These are phyloP conservation scores for Spinacia oleracea DNA, from an alignment of 179 eudicot genomes.

Conservation along the genomic window DNA sequence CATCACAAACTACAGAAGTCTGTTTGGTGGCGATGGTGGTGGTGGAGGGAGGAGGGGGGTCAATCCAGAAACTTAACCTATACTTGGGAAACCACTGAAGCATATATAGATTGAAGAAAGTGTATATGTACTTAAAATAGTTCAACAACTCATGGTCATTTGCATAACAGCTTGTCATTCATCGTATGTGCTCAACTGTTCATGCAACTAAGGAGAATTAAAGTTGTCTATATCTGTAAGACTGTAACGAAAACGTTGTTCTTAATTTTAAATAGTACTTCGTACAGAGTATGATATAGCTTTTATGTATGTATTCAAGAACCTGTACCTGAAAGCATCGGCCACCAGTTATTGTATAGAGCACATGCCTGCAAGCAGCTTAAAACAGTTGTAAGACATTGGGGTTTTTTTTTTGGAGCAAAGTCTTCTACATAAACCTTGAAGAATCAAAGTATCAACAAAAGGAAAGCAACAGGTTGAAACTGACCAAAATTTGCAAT, in stretches of 20 bases:
- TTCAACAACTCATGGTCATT: neutral
- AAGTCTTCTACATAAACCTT: neutral
- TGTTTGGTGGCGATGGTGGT: neutral
- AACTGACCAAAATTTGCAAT: slow-evolving; percentile 77
- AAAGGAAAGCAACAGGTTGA: neutral
- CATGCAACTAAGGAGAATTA: neutral
- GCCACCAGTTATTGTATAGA: slow-evolving; percentile 95
- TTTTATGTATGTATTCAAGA: neutral
- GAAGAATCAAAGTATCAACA: neutral
- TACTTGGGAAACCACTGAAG: neutral
- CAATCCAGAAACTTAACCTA: neutral
- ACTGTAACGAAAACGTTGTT: neutral
- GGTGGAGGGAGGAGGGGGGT: neutral
- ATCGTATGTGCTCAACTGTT: neutral
- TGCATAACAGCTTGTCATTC: neutral
- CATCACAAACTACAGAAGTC: neutral
- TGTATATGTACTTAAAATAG: neutral
- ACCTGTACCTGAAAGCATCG: slow-evolving; percentile 79
- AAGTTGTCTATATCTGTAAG: no score
- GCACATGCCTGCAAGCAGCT: slow-evolving; percentile 80
- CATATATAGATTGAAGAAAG: neutral
- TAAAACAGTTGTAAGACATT: slow-evolving; percentile 18
- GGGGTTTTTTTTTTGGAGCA: slow-evolving; percentile 5
- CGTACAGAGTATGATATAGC: neutral
- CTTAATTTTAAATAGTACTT: neutral